These are phyloP conservation scores for Aspergillus floridensis DNA, from an alignment of 2,329 filamentous ascomycete genomes.

Conservation along the genomic window DNA sequence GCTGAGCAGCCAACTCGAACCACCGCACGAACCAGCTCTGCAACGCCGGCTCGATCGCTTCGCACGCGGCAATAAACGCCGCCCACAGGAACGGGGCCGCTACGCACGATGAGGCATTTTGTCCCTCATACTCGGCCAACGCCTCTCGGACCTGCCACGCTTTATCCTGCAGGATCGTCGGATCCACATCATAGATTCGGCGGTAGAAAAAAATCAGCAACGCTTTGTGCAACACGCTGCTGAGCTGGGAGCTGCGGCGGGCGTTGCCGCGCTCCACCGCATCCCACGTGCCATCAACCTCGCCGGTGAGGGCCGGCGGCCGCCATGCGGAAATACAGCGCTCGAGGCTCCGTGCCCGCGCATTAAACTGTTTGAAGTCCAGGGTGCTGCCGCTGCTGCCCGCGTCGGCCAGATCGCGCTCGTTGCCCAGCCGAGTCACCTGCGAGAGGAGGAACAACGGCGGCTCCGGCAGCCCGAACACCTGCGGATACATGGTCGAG, in stretches of 20 bases:
- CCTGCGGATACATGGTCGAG: slow-evolving; percentile 45
- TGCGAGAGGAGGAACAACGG: slow-evolving; percentile 44
- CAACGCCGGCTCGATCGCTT: slow-evolving; percentile 39
- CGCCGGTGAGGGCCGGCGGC: background rate
- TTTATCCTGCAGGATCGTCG: slow-evolving; percentile 41
- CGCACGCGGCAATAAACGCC: slow-evolving; percentile 46
- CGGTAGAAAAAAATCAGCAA: slow-evolving; percentile 49
- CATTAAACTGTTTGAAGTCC: slow-evolving; percentile 31
- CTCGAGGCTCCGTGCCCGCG: slow-evolving; percentile 35
- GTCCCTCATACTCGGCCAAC: slow-evolving; percentile 30
- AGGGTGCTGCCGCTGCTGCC: slow-evolving; percentile 10
- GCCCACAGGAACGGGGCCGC: slow-evolving; percentile 44
- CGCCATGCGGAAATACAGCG: slow-evolving; percentile 28
- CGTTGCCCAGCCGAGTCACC: slow-evolving; percentile 44
- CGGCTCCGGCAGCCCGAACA: slow-evolving; percentile 47
- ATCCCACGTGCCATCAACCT: background rate
- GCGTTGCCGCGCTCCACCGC: background rate
- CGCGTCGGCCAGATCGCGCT: slow-evolving; percentile 36
- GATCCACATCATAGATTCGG: slow-evolving; percentile 42
- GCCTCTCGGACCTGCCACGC: slow-evolving; percentile 39
- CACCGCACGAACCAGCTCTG: slow-evolving; percentile 36
- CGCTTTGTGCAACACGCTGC: slow-evolving; percentile 44
- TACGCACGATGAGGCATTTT: slow-evolving; percentile 7
- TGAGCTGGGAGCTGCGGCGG: slow-evolving; percentile 29
- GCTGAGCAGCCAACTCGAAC: slow-evolving; percentile 30